Evolutionary conservation across 768 basidiomycete species (phyloP).

Genomic region (Boletus tomentosulus): DNA sequence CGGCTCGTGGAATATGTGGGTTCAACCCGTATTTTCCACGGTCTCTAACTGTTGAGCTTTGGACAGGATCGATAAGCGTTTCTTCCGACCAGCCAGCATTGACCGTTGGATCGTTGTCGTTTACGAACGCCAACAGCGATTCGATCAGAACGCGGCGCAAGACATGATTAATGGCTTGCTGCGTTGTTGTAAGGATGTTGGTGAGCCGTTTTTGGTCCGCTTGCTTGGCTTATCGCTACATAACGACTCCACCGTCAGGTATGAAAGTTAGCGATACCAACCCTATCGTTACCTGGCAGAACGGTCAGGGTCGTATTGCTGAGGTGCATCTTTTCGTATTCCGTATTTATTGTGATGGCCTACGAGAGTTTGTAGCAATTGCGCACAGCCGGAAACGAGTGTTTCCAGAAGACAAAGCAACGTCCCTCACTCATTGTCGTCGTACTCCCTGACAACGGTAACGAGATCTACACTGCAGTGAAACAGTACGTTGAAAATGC

Average conservation of each 20-base stretch:
- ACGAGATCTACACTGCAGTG: conserved; percentile 71
- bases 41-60: conserved; percentile 3
- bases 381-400: conserved; percentile 45
- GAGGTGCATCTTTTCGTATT: conserved; percentile 30
- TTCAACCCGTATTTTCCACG: conserved; percentile 1
- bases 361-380: conserved; percentile 38
- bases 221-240: background rate
- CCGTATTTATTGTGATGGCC: background rate
- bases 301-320: conserved; percentile 52
- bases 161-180: conserved; percentile 56
- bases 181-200: conserved; percentile 49
- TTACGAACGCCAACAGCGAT: conserved; percentile 60
- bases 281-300: conserved; percentile 52
- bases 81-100: conserved; percentile 54
- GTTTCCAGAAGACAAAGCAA: conserved; percentile 35
- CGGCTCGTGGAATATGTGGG: conserved; percentile 77
- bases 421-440: conserved; percentile 60
- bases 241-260: conserved; percentile 36
- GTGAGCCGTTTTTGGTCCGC: conserved; percentile 37
- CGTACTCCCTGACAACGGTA: conserved; percentile 68
- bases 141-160: conserved; percentile 42
- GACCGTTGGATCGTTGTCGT: conserved; percentile 60
- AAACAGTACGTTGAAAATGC: conserved; percentile 57
- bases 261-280: conserved; percentile 47
- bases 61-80: conserved; percentile 65